Evolutionary conservation across 2,329 filamentous ascomycete genomes (phyloP), one percentile per base, ranked within the genome.

Genomic region (Xylaria sp.): DNA sequence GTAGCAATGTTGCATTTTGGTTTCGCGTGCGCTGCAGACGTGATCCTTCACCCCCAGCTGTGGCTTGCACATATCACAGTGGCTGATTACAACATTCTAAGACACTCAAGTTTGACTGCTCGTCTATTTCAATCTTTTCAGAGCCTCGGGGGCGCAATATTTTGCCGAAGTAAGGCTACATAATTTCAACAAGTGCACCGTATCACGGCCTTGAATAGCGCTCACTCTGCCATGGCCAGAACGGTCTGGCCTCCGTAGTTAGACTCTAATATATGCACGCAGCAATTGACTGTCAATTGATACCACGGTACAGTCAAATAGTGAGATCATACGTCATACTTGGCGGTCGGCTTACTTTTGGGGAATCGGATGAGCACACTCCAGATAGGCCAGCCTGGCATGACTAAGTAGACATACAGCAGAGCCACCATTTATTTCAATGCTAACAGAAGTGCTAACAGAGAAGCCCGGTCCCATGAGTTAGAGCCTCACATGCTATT

Each of bases 21-120:
- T 63, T 68, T 57, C 42, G 60, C 25, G 42, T 27, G 55, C 40
- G 40, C 3, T 63, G 65, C 65, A 65, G 54, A 21, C 13, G 27
- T 51, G 50, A 68, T 68, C 66, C 66, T 68, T 58, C 61, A 23
- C 50, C 42, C 60, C 57, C 57, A 58, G 53, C 13, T 57, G 29
- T 48, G 40, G 37, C 37, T 42, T 16, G 35, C 37, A n/a, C 9
- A n/a, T 23, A n/a, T 48, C 25, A 23, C 21, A 40, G 23, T 27
- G 10, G 29, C 21, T 50, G 10, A 3, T 27, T 27, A n/a, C 32
- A 40, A 29, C 23, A 58, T 40, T 48, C 25, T 4, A 40, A 40
- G 53, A 58, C n/a, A 58, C 1, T 1, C n/a, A 40, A 23, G 12
- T 54, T 42, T 21, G n/a, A 25, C 21, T 23, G 25, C 54, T 57